Conservation (phyloP, 75 land plant species). For the Ceratopteris richardii region DNA sequence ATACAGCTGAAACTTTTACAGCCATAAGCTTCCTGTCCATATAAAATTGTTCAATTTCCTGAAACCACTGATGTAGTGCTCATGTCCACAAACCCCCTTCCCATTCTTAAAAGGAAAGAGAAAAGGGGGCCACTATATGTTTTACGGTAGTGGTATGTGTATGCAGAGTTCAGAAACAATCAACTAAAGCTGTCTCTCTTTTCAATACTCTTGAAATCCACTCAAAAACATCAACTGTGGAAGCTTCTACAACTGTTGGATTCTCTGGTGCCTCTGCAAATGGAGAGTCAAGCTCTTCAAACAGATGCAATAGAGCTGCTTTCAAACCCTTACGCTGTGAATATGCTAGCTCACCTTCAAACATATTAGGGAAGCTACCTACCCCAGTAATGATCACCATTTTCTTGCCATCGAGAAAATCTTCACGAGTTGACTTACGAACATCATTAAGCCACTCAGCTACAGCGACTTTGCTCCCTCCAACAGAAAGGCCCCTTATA, state of each 20-base stretch:
- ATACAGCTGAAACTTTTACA: no score
- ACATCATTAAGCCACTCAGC: neutral
- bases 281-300: neutral
- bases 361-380: neutral
- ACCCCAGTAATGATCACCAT: constrained; percentile 5
- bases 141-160: no score
- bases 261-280: constrained; percentile 1
- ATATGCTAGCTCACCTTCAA: neutral
- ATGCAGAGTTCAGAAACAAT: no score
- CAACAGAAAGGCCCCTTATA: constrained; percentile 1
- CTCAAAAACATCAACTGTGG: neutral
- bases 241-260: neutral
- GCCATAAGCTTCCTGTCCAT: no score
- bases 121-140: no score
- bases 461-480: constrained; percentile 3
- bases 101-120: no score
- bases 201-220: neutral
- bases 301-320: neutral
- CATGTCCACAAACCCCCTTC: no score
- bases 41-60: no score
- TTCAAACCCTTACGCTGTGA: neutral
- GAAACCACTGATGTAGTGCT: no score
- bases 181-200: neutral
- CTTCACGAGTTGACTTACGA: neutral
- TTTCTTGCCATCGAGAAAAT: neutral